Evolutionary conservation across 2,329 filamentous ascomycete species (phyloP), one percentile per base, ranked within the genome.

Genomic region (Ophiocordyceps camponoti-rufipedis): DNA sequence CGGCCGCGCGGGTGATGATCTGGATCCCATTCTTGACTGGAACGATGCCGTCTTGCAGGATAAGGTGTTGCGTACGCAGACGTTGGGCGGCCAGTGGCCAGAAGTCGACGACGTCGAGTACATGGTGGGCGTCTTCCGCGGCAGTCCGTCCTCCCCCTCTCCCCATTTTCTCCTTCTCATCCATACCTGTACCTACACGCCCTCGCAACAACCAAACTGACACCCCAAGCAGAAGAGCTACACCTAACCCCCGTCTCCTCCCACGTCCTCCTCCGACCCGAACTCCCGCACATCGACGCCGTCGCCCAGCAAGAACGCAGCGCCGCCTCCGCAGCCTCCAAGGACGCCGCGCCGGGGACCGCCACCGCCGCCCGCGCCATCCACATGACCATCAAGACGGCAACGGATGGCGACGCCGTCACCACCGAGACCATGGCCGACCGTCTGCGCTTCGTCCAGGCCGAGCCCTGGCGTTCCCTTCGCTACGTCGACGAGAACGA

Each of bases 231-330:
- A 88, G 85, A 85, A 54, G 79, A 93, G 57, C 69, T 95, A 10
- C 86, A 95, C 63, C 76, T 96, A 38, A 93, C 86, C 1, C 84
- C 83, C 23, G 75, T 93, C 42, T 78, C 81, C 39, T 82, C 85
- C 2, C 76, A 94, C 41, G 83, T 94, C 40, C 85, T 94, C 58
- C 78, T 98, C 56, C 83, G 88, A 4, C 87, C 91, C 0, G 85
- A 95, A 56, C 82, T 94, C 49, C 86, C 94, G 63, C 87, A 96
- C 64, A 72, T 96, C 53, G 91, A 96, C 63, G 89, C 91, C 4
- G 65, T 78, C 42, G 71, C 80, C 42, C 86, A 95, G 55, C 72
- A 85, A 46, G 77, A 82, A 33, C 68, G 69, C 40, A 61, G 62
- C 43, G 62, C 64, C 33, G 55, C 65, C 58, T 55, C 57, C 45